Evolutionary conservation across 202 grass and related monocot genomes (phyloP), one percentile per base, ranked within the genome.

Genomic region (Miscanthus sacchariflorus): DNA sequence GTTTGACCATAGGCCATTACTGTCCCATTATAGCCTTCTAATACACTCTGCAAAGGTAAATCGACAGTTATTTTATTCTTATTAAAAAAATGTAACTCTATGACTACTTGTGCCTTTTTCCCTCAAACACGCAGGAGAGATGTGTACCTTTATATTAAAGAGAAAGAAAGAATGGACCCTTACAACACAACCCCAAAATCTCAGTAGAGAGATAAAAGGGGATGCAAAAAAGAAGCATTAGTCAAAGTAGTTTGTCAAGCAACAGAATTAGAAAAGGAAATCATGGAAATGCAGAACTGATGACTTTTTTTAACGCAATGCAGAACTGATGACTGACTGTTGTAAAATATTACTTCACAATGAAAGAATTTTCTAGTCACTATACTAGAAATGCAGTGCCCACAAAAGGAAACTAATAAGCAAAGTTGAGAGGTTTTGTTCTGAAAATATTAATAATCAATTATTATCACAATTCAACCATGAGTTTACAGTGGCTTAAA

Each of bases 1-100:
- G 96, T 99, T 90, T 99, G 96, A 76, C 96, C 96, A 89, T 99
- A 99, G 90, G 94, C 94, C 96, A 99, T 99, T 85, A 99, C 91
- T 65, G 96, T 99, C 86, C 96, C 96, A 84, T 99, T 99, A 85
- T 99, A 99, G 72, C 96, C 96, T 87, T 96, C 94, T 89, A 99
- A 91, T 38, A 99, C 92, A 93, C 94, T 96, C 96, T 99, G 88
- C 90, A 94, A 94, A 87, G 81, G 23, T 40, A 89, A 68, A 64
- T 71, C 6, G 42, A 23, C 87, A 85, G 44, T 79, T 89, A 67
- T 79, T 87, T 79, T 76, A 87, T 15, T n/a, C 27, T 83, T 90
- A 58, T 49, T 75, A 56, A 87, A 64, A 59, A 59, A 61, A 90
- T 23, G 13, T 66, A 83, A 43, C 64, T 81, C 52, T 59, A 28